Evolutionary conservation across 192 early-diverging fungal genomes (phyloP), one percentile per base, ranked within the genome.

Genomic region (Paraglomus brasilianum): DNA sequence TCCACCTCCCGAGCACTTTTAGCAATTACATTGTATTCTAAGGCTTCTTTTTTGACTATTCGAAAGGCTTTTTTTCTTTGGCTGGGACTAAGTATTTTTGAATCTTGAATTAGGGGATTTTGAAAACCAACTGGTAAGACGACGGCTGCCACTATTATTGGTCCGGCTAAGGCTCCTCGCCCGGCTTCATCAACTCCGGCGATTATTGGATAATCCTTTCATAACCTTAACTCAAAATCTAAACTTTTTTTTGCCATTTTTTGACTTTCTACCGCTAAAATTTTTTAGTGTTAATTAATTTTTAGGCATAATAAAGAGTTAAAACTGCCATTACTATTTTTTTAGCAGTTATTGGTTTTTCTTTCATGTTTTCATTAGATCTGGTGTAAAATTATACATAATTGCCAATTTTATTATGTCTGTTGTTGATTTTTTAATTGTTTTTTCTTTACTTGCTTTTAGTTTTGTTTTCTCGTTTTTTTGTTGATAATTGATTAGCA

Each of bases 151-250:
- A 61, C 58, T 61, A 61, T 61, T 44, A 61, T 10, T 11, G 58
- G 58, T 43, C 58, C 58, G 17, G 58, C 58, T n/a, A 61, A 22
- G 0, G 58, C 58, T 61, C 58, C 58, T 8, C 58, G 58, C 9
- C 58, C 58, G 10, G 58, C 58, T 42, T 61, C 58, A 30, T 61
- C 58, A 61, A 61, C 58, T 13, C 58, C 58, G 0, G 17, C 58
- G 3, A 61, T 61, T 1, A 44, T 1, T 4, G 58, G 42, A 19
- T 44, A 61, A 6, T 61, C 41, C 21, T 42, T 42, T n/a, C 58
- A 61, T 0, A 61, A 5, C 30, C 13, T 61, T 60, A 61, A 61
- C 30, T 61, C 58, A 21, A 61, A 61, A n/a, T 61, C 58, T 61
- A 61, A 61, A 42, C 14, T 61, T 61, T 61, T 61, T 14, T 44